Base-by-base conservation (phyloP, 176 grass and related monocot species). In the Poa pratensis region DNA sequence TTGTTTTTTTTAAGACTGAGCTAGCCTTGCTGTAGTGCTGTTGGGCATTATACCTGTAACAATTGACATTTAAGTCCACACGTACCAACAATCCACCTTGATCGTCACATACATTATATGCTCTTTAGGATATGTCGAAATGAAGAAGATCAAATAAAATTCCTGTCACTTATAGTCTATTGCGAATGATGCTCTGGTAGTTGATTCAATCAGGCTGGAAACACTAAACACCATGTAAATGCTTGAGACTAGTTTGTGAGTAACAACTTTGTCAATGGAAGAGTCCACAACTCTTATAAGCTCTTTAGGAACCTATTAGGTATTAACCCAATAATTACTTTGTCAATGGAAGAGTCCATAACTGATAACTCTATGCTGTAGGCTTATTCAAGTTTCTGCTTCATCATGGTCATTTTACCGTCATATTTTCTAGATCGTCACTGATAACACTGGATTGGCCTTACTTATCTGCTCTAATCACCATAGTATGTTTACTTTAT, bases 181-280 rank as follows among this genome's bases (percentile, higher is more conserved):
- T 66, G 55, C 32, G 63, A 51, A 46, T 53, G 11, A 69, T 35
- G 26, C 22, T 3, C 14, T 88, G 19, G 24, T 49, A 28, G 71
- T 50, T 74, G 15, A 50, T 51, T 27, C 13, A 46, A 4, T 18
- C 24, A 8, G 64, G 54, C 34, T 50, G 75, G 18, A 22, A 65
- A 64, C 7, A 57, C 40, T 18, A 22, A 65, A 64, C 7, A 68
- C 40, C 17, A 79, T 30, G 6, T 35, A 80, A 85, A 39, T 80
- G 40, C 26, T 58, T 49, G n/a, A 50, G 58, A n/a, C 49, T 37
- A 60, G 17, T 75, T 59, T 22, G 11, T 55, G 12, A 74, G 35
- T 76, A 82, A 26, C 42, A 75, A 75, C 28, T 78, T 75, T 40
- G 22, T 53, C 63, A 52, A 30, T 75, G 69, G 23, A 81, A 65